Conservation (phyloP, 345 rosid species). For the Citrus hindsii region DNA sequence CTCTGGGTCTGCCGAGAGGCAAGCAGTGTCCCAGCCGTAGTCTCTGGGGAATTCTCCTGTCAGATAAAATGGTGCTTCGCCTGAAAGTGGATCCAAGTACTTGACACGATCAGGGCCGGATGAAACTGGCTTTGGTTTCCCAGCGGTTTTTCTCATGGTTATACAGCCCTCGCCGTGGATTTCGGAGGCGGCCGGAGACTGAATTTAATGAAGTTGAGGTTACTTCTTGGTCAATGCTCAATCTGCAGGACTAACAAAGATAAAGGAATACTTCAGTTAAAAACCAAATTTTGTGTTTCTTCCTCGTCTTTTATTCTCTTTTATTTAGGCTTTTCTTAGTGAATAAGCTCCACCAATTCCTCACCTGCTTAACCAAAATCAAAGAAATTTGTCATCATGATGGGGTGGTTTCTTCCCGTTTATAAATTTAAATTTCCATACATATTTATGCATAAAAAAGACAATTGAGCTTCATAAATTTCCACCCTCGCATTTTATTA, state of each 20-base stretch:
- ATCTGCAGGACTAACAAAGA: no score
- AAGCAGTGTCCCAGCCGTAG: constrained; percentile 32
- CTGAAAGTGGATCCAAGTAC: constrained; percentile 30
- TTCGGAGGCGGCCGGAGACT: constrained; percentile 6
- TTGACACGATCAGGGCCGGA: constrained; percentile 30
- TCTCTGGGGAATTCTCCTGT: constrained; percentile 28
- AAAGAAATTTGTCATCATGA: not conserved
- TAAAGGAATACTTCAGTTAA: no score
- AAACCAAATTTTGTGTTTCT: no score
- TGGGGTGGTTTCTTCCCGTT: not conserved
- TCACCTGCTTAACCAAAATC: not conserved
- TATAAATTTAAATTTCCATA: no score
- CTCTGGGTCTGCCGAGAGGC: constrained; percentile 27
- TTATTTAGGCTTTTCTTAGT: no score
- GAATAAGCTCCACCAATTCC: no score
- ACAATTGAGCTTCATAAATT: not conserved
- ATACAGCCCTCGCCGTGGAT: not conserved
- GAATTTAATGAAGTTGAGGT: no score
- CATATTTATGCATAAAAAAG: not conserved
- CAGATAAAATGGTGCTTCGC: constrained; percentile 24
- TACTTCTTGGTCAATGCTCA: no score
- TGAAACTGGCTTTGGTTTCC: constrained; percentile 8
- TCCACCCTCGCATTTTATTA: not conserved
- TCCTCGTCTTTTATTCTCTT: no score
- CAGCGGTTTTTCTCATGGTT: constrained; percentile 18